Percentiles rank a stretch among this genome's conserved stretches.
Evolutionary conservation across 2,329 filamentous ascomycete species (phyloP).

Genomic region (Acrodontium crateriforme): DNA sequence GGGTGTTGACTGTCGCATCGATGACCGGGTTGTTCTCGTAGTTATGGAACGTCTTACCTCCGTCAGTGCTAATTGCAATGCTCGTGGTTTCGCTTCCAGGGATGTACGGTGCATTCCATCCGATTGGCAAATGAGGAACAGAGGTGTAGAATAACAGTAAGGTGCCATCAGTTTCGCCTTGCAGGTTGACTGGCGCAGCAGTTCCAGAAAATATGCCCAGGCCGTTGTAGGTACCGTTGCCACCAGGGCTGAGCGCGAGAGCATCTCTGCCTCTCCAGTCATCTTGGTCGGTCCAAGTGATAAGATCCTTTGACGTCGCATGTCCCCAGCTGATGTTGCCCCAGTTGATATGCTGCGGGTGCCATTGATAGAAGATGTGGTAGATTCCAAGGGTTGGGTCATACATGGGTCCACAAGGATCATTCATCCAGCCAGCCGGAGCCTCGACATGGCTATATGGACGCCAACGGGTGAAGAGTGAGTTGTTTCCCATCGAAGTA

Average conservation of each 20-base stretch:
- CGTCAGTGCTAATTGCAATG: constrained; percentile 31
- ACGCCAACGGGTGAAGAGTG: constrained; percentile 36
- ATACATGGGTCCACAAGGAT: constrained; percentile 39
- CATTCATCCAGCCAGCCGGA: constrained; percentile 37
- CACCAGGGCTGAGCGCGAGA: constrained; percentile 26
- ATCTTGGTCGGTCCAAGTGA: constrained; percentile 18
- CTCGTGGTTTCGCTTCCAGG: constrained; percentile 33
- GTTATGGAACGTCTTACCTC: constrained; percentile 34
- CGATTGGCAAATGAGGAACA: constrained; percentile 32
- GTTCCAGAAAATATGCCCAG: constrained; percentile 41
- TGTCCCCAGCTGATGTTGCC: constrained; percentile 39
- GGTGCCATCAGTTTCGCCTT: constrained; percentile 33
- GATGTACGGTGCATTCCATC: constrained; percentile 31
- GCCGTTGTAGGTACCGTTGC: constrained; percentile 33
- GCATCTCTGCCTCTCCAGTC: constrained; percentile 33
- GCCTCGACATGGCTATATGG: constrained; percentile 32
- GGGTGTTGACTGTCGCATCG: constrained; percentile 18
- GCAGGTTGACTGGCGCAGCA: constrained; percentile 33
- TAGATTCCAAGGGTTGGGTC: constrained; percentile 35
- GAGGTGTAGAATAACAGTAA: constrained; percentile 36
- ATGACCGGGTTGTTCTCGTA: constrained; percentile 35
- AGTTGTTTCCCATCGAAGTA: constrained; percentile 30
- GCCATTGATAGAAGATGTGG: constrained; percentile 41
- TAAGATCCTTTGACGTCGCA: constrained; percentile 35
- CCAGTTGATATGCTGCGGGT: constrained; percentile 34